Evolutionary conservation across 208 protist species (phyloP), one percentile per base, ranked within the genome.

Genomic region (Porcisia hertigi): DNA sequence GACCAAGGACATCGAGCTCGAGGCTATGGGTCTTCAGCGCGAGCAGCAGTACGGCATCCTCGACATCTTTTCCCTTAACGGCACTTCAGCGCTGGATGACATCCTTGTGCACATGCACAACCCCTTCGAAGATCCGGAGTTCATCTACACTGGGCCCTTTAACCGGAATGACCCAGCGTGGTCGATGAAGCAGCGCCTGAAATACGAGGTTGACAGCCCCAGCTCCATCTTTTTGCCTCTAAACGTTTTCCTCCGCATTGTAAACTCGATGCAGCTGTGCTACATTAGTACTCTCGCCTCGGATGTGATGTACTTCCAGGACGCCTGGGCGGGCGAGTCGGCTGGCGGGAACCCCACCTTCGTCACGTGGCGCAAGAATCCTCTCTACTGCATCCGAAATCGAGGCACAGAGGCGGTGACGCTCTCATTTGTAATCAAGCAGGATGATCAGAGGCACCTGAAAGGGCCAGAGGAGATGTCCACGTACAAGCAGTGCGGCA

Each of bases 11-110:
- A 55, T 82, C 0, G 87, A 86, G 59, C 16, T 91, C 8, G 91
- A 95, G 60, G 78, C 59, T 16, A 88, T 92, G 77, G 91, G 91
- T 30, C 71, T 95, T 72, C 91, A 93, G 80, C 73, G 73, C 4
- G 86, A 91, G 67, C 91, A 95, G 75, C 88, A 92, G 81, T 95
- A 95, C 77, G 91, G 91, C 62, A 79, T 95, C n/a, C 81, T 93
- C 14, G 84, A 93, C n/a, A 77, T 95, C 41, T 92, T 95, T 71
- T 92, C 88, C 23, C 85, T 95, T 16, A 87, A 79, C 36, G 90
- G 90, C 9, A 86, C 90, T 23, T 92, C 88, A 0, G 73, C 79
- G 8, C 71, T 92, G 8, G 80, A 86, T 63, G 88, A 93, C 69
- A 91, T 95, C 49, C 80, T 92, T 7, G 59, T 95, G 7, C 88